Percentiles rank a stretch among this genome's conserved stretches.
phyloP scores from a whole-genome alignment of 176 grass and related monocot genomes.

The Hordeum vulgare region MorexV3_pseudomolecules_assembly NC_058523.1:504772791-504773290 shows the following conservation, averaged over 20 bases:
- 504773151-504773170: not conserved
- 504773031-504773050: constrained; percentile 84
- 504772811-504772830: constrained; percentile 91
- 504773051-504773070: constrained; percentile 31
- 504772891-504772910: constrained; percentile 91
- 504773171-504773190: not conserved
- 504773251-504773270: not conserved
- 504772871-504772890: constrained; percentile 90
- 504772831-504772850: constrained; percentile 98
- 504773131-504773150: not conserved
- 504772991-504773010: not conserved
- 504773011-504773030: constrained; percentile 94
- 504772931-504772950: not conserved
- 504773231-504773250: not conserved
- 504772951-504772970: constrained; percentile 5
- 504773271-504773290: not conserved
- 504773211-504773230: not conserved
- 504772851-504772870: constrained; percentile 99
- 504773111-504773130: not conserved
- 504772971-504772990: not conserved
- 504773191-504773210: not conserved
- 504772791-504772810: constrained; percentile 82
- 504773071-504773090: constrained; percentile 8
- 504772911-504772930: constrained; percentile 48
- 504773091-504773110: not conserved